A percentile compares a stretch with the other conserved stretches of the same genome.
Evolutionary conservation across 108 stramenopile species (phyloP).

Genomic region (Aureococcus anophagefferens): DNA sequence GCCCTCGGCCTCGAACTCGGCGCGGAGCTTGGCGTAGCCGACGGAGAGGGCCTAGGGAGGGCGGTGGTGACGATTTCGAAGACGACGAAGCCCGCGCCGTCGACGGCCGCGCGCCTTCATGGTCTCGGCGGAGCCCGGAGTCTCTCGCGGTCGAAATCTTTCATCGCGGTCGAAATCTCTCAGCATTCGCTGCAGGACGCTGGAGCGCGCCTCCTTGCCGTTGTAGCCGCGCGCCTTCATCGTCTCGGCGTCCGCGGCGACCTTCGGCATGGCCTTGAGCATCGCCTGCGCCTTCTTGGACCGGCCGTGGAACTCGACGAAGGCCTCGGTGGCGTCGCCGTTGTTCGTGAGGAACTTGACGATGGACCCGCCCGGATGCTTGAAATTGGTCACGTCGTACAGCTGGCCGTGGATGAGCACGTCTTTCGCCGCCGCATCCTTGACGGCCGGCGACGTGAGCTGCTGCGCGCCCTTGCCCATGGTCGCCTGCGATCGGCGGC

Average conservation of each 20-base stretch:
- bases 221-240: neutral
- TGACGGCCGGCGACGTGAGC: neutral
- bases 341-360: constrained; percentile 21
- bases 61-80: no score
- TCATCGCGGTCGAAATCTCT: no score
- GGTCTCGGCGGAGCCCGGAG: no score
- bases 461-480: constrained; percentile 1
- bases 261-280: constrained; percentile 13
- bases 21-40: constrained; percentile 11
- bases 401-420: constrained; percentile 23
- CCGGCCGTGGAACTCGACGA: constrained; percentile 16
- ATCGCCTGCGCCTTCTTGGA: constrained; percentile 22
- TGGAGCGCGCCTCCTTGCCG: no score
- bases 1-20: constrained; percentile 16
- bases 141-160: no score
- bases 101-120: no score
- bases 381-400: constrained; percentile 22
- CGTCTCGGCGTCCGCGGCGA: neutral
- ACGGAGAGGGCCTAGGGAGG: neutral
- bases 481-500: no score
- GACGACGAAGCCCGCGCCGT: no score
- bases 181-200: no score
- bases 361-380: constrained; percentile 24
- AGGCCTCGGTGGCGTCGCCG: constrained; percentile 27
- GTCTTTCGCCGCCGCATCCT: neutral